Evolutionary conservation across 345 rosid species (phyloP).

Genomic region (Mallotus nudiflorus): DNA sequence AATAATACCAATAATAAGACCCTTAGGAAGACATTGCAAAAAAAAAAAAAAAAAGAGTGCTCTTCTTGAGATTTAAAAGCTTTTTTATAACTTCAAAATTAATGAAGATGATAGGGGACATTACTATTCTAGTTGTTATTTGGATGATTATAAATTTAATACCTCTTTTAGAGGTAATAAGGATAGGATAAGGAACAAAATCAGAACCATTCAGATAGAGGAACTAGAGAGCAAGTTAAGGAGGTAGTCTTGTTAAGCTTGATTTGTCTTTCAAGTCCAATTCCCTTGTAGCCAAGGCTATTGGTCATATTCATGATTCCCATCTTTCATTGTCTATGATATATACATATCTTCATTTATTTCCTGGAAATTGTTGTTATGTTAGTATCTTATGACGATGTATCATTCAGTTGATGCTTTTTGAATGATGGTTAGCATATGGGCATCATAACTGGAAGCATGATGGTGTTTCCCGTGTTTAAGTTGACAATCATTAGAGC

Average conservation of each 20-base stretch:
- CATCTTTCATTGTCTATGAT: no score
- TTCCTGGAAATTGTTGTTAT: no score
- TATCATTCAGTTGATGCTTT: no score
- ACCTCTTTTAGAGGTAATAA: conserved; percentile 18
- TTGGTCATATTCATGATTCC: no score
- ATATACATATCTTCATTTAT: no score
- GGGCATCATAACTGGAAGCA: no score
- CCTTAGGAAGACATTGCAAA: conserved; percentile 64
- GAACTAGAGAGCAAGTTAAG: conserved; percentile 43
- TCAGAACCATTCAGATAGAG: conserved; percentile 36
- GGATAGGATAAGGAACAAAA: conserved; percentile 52
- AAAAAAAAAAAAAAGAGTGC: conserved; percentile 97
- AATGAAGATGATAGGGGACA: conserved; percentile 53
- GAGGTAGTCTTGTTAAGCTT: conserved; percentile 63
- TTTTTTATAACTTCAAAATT: conserved; percentile 39
- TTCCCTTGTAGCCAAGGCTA: conserved; percentile 73
- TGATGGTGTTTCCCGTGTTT: no score
- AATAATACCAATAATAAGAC: conserved; percentile 20
- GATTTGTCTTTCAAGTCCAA: conserved; percentile 88
- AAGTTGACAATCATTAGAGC: no score
- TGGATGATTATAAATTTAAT: conserved; percentile 42
- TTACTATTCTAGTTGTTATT: conserved; percentile 29
- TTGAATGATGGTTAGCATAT: no score
- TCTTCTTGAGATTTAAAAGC: conserved; percentile 68
- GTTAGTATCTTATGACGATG: no score